Percentiles rank a stretch among this genome's conserved stretches.
phyloP scores from a whole-genome alignment of 257 asterid genomes.

The Anisodus tanguticus region DNA sequence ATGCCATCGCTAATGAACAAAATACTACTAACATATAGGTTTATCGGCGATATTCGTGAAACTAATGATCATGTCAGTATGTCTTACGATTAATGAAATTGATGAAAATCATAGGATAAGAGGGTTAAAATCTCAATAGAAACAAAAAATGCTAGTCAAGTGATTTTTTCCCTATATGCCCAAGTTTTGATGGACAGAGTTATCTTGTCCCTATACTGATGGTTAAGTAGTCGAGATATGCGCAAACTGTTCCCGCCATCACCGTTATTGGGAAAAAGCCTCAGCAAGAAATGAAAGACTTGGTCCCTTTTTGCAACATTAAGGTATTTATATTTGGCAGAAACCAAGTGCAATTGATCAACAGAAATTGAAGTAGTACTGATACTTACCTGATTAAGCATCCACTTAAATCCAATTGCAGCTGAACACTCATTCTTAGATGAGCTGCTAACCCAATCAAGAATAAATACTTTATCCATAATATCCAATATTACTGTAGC shows the following conservation, averaged over 20 bases:
- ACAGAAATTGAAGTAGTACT: not conserved
- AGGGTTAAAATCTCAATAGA: too few species aligned
- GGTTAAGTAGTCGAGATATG: not conserved
- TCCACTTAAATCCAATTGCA: conserved; percentile 94
- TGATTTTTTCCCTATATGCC: too few species aligned
- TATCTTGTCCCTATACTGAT: too few species aligned
- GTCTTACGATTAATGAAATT: too few species aligned
- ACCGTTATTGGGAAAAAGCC: not conserved
- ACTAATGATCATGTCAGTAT: too few species aligned
- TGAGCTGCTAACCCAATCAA: conserved; percentile 74
- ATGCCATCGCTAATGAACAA: too few species aligned
- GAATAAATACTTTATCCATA: conserved; percentile 65
- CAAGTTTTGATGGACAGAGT: too few species aligned
- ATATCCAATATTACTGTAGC: conserved; percentile 48
- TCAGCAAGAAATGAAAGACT: conserved; percentile 3
- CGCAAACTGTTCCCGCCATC: not conserved
- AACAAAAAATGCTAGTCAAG: too few species aligned
- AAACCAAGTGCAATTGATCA: not conserved
- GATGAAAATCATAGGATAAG: too few species aligned
- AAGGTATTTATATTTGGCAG: not conserved
- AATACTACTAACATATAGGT: too few species aligned
- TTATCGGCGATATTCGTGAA: too few species aligned
- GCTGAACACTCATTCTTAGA: conserved; percentile 84
- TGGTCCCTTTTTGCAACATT: not conserved
- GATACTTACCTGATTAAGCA: conserved; percentile 79